Percentiles rank a stretch among this genome's conserved stretches.
phyloP scores from a whole-genome alignment of 495 filamentous ascomycete species.

The Penicillium lividum region DNA sequence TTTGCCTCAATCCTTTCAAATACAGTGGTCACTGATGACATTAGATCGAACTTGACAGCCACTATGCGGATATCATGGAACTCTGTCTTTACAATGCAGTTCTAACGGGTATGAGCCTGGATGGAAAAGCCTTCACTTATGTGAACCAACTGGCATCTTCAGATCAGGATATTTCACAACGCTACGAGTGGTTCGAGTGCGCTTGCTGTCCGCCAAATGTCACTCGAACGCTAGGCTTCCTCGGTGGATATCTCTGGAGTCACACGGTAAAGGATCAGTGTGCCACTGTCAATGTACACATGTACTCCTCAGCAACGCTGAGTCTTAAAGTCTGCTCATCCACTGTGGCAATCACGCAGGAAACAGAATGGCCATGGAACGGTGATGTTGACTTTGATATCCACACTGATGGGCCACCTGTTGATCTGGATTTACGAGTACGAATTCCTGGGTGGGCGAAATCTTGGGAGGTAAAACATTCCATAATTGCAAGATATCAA shows the following conservation, averaged over 20 bases:
- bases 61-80: conserved; percentile 61
- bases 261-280: conserved; percentile 25
- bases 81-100: conserved; percentile 61
- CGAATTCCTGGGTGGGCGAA: conserved; percentile 55
- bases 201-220: conserved; percentile 63
- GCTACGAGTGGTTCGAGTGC: conserved; percentile 54
- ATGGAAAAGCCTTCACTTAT: conserved; percentile 52
- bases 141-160: conserved; percentile 58
- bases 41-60: conserved; percentile 50
- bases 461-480: conserved; percentile 38
- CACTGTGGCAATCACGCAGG: conserved; percentile 44
- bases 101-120: conserved; percentile 50
- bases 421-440: conserved; percentile 39
- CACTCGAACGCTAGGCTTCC: conserved; percentile 49
- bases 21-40: conserved; percentile 3
- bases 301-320: conserved; percentile 52
- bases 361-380: conserved; percentile 57
- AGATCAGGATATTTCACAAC: conserved; percentile 42
- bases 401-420: conserved; percentile 24
- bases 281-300: conserved; percentile 49
- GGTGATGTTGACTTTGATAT: conserved; percentile 48
- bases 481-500: neutral
- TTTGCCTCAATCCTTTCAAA: neutral
- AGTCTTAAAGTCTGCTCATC: conserved; percentile 36
- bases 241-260: conserved; percentile 57